phyloP scores from a whole-genome alignment of 768 basidiomycete species.

The Pleurotus djamor region DNA sequence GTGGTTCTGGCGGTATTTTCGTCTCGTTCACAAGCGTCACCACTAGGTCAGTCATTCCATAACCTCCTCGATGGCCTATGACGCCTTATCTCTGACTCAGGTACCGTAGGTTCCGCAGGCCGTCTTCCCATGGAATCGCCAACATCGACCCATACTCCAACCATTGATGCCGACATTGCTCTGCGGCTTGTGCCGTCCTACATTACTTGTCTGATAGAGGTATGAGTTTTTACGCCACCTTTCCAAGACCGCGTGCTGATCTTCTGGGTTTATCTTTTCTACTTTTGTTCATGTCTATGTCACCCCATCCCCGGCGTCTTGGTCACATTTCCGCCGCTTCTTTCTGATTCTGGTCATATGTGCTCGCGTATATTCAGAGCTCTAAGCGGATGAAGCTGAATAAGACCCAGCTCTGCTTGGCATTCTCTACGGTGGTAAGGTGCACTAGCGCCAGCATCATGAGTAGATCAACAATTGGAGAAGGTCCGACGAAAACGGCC shows the following conservation, averaged over 20 bases:
- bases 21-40: slow-evolving; percentile 43
- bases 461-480: slow-evolving; percentile 9
- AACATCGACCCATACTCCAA: slow-evolving; percentile 4
- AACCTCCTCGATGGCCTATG: background rate
- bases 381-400: slow-evolving; percentile 60
- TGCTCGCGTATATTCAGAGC: slow-evolving; percentile 40
- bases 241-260: slow-evolving; percentile 4
- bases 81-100: background rate
- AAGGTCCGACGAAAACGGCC: slow-evolving; percentile 12
- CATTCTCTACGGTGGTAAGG: slow-evolving; percentile 69
- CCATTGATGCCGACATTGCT: slow-evolving; percentile 34
- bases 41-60: slow-evolving; percentile 5
- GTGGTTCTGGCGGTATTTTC: slow-evolving; percentile 76
- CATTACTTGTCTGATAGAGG: slow-evolving; percentile 66
- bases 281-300: slow-evolving; percentile 3
- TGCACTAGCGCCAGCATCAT: slow-evolving; percentile 47
- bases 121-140: background rate
- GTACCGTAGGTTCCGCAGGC: background rate
- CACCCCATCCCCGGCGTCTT: background rate
- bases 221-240: slow-evolving; percentile 23
- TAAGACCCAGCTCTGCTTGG: slow-evolving; percentile 65
- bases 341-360: background rate
- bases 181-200: slow-evolving; percentile 75
- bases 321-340: slow-evolving; percentile 1
- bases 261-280: background rate